Conservation (phyloP, 495 filamentous ascomycete species). For the Letharia columbiana region DNA sequence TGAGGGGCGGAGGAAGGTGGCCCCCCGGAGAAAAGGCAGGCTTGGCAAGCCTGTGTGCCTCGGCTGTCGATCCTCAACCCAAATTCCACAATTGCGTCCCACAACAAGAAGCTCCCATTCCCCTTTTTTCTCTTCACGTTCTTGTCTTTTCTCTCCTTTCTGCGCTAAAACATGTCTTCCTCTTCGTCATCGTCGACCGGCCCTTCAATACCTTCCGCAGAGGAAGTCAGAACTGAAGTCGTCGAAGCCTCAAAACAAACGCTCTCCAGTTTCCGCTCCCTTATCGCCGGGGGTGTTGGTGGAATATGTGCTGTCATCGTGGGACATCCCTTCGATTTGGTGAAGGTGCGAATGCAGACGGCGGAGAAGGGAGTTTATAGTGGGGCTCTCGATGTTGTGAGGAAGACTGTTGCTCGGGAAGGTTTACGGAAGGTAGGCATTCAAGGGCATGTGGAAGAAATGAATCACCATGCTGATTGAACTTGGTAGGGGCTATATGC, state of each 20-base stretch:
- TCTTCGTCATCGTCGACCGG: constrained; percentile 5
- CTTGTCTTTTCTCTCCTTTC: neutral
- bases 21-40: constrained; percentile 1
- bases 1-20: neutral
- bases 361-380: constrained; percentile 88
- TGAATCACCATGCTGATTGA: neutral
- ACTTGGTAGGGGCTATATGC: constrained; percentile 75
- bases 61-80: neutral
- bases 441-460: neutral
- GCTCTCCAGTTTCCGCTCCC: constrained; percentile 54
- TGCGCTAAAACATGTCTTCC: neutral
- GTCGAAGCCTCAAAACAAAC: constrained; percentile 29
- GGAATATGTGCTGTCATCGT: constrained; percentile 89
- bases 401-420: constrained; percentile 78
- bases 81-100: neutral
- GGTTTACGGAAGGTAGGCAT: constrained; percentile 54
- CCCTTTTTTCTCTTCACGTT: neutral
- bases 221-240: constrained; percentile 25
- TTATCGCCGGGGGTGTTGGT: constrained; percentile 84
- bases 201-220: neutral
- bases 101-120: neutral
- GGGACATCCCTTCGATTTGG: constrained; percentile 94
- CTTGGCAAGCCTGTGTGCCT: neutral
- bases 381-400: constrained; percentile 84
- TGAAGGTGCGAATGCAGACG: constrained; percentile 95